These are phyloP conservation scores for Pisolithus marmoratus DNA, from an alignment of 768 basidiomycete genomes.

Conservation along the genomic window DNA sequence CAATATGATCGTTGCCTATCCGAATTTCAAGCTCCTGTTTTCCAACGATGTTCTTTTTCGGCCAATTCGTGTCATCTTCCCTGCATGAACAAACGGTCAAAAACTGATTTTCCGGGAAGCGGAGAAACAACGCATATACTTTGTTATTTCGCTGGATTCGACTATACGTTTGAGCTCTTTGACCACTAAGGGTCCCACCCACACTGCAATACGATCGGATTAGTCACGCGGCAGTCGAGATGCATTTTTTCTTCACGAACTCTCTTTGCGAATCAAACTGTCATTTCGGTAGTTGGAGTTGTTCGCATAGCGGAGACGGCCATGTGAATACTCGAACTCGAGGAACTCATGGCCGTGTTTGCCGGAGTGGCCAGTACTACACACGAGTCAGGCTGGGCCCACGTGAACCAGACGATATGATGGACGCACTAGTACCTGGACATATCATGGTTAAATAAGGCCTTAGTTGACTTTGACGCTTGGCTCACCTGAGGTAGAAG, in stretches of 20 bases:
- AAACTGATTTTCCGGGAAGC: no score
- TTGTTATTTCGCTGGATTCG: slow-evolving; percentile 88
- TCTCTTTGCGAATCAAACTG: slow-evolving; percentile 97
- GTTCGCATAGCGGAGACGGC: slow-evolving; percentile 94
- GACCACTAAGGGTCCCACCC: slow-evolving; percentile 85
- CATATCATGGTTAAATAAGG: slow-evolving; percentile 10
- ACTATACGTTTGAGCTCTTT: slow-evolving; percentile 95
- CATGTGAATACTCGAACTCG: slow-evolving; percentile 97
- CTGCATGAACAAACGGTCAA: slow-evolving; percentile 34
- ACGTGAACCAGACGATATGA: not conserved
- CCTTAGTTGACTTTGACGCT: not conserved
- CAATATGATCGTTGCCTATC: slow-evolving; percentile 90
- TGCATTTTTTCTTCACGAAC: slow-evolving; percentile 43
- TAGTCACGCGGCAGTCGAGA: not conserved
- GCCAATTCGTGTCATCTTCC: slow-evolving; percentile 98
- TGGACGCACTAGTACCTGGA: slow-evolving; percentile 48
- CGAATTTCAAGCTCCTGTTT: slow-evolving; percentile 98
- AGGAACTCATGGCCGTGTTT: slow-evolving; percentile 98
- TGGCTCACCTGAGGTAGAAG: slow-evolving; percentile 68
- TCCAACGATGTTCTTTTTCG: slow-evolving; percentile 97
- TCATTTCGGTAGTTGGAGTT: slow-evolving; percentile 99
- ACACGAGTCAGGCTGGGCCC: not conserved
- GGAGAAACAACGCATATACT: slow-evolving; percentile 39
- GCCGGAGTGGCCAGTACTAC: slow-evolving; percentile 87
- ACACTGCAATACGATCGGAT: slow-evolving; percentile 56